Evolutionary conservation across 2,329 filamentous ascomycete species (phyloP).

Genomic region (Colletotrichum phormii): DNA sequence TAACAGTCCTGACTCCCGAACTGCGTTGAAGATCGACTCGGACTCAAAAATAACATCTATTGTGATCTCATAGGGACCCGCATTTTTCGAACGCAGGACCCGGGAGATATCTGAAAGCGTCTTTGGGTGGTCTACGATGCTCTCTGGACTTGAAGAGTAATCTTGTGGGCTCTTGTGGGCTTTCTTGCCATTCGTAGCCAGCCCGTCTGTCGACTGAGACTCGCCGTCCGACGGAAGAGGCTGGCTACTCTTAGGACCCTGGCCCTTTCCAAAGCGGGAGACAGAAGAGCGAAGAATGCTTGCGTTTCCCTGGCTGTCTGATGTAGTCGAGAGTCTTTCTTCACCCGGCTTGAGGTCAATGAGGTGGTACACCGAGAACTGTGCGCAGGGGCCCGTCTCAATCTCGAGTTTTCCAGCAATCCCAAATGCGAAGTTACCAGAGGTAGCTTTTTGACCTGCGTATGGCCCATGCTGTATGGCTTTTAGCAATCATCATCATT

Average conservation of each 20-base stretch:
- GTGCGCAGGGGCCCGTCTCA: constrained; percentile 47
- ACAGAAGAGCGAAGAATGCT: neutral
- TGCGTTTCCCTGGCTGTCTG: too few relatives aligned
- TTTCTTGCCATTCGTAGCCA: neutral
- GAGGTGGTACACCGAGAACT: constrained; percentile 62
- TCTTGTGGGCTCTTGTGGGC: neutral
- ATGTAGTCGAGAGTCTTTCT: constrained; percentile 34
- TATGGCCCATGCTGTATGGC: constrained; percentile 56
- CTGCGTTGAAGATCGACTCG: constrained; percentile 45
- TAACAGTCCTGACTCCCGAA: constrained; percentile 51
- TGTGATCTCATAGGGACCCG: constrained; percentile 63
- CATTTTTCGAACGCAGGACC: constrained; percentile 62
- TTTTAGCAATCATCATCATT: neutral
- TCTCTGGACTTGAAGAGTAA: neutral
- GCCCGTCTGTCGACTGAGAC: neutral
- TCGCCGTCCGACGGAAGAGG: neutral
- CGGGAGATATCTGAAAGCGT: constrained; percentile 49
- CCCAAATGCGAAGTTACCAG: constrained; percentile 58
- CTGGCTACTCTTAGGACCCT: accelerated
- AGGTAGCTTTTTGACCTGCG: constrained; percentile 61
- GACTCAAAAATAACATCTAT: constrained; percentile 62
- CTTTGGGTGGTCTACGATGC: neutral
- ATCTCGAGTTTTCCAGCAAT: constrained; percentile 44
- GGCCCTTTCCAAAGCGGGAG: neutral
- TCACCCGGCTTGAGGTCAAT: constrained; percentile 51